These are phyloP conservation scores for Fusarium sp. DNA, from an alignment of 2,329 filamentous ascomycete genomes.

Conservation along the genomic window DNA sequence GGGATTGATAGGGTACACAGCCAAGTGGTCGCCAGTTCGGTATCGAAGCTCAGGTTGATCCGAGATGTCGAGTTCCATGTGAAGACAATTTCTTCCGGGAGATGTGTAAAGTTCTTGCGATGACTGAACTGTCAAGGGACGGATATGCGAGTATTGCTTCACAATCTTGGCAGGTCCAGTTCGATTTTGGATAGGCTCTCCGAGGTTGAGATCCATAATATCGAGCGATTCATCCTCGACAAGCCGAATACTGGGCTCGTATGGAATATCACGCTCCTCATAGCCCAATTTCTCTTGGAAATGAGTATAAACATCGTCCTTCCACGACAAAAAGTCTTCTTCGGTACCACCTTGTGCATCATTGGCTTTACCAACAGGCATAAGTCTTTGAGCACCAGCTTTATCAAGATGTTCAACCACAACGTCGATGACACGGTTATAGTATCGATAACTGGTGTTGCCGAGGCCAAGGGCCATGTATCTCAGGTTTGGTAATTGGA, in stretches of 20 bases:
- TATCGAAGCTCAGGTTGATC: constrained; percentile 49
- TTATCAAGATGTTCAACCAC: constrained; percentile 42
- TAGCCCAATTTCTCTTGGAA: constrained; percentile 37
- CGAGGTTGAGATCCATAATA: constrained; percentile 40
- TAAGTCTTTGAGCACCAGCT: constrained; percentile 46
- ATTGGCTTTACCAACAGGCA: constrained; percentile 48
- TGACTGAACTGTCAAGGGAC: constrained; percentile 23
- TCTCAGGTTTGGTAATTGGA: constrained; percentile 40
- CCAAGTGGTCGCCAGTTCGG: constrained; percentile 56
- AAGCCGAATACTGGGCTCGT: constrained; percentile 36
- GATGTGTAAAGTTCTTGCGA: constrained; percentile 37
- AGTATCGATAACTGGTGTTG: constrained; percentile 55
- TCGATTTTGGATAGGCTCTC: constrained; percentile 38
- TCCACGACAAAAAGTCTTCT: constrained; percentile 54
- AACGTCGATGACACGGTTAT: constrained; percentile 51
- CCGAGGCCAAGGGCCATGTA: constrained; percentile 55
- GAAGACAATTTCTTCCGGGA: constrained; percentile 46
- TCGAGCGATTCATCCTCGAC: constrained; percentile 42
- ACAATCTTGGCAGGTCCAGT: constrained; percentile 34
- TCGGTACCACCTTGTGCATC: constrained; percentile 50
- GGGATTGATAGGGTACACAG: constrained; percentile 55
- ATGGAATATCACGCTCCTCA: constrained; percentile 39
- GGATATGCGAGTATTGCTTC: constrained; percentile 41
- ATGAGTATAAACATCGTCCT: constrained; percentile 45
- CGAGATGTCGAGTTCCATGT: constrained; percentile 54